Conservation (phyloP, 208 protist species). For the Trypanosoma mega region DNA sequence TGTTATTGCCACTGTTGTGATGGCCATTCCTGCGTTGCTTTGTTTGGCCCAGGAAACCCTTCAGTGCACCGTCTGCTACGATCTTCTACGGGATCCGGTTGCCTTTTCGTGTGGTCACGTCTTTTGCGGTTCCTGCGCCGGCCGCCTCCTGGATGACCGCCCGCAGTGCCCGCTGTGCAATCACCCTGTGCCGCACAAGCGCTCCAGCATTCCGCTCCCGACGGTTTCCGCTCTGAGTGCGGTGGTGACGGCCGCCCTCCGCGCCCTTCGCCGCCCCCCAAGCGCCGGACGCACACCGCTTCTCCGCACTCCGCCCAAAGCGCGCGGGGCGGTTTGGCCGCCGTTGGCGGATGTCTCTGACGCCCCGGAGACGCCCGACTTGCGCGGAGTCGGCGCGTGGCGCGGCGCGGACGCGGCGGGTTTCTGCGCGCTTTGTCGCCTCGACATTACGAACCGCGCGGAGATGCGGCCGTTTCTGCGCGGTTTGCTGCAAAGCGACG, state of each 20-base stretch:
- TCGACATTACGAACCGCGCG: conserved; percentile 51
- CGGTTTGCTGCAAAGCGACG: conserved; percentile 33
- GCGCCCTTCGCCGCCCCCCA: neutral
- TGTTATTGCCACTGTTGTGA: too few relatives aligned
- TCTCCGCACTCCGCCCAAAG: conserved; percentile 10
- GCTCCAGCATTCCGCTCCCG: conserved; percentile 39
- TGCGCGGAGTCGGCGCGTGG: neutral
- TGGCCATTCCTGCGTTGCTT: conserved; percentile 29
- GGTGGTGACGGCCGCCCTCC: conserved; percentile 10
- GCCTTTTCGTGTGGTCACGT: conserved; percentile 69
- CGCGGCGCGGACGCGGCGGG: conserved; percentile 28
- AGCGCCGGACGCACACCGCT: conserved; percentile 4
- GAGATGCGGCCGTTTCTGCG: conserved; percentile 44
- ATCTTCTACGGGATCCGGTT: conserved; percentile 55
- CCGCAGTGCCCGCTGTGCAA: conserved; percentile 82
- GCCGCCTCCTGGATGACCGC: conserved; percentile 40
- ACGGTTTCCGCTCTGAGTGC: conserved; percentile 43
- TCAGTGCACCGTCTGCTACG: conserved; percentile 59
- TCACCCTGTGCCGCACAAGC: conserved; percentile 26
- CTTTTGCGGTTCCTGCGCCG: conserved; percentile 55
- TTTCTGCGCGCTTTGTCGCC: conserved; percentile 58
- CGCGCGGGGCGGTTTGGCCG: neutral
- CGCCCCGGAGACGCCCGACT: conserved; percentile 5
- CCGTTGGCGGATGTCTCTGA: neutral
- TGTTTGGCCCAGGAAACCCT: conserved; percentile 40